phyloP scores from a whole-genome alignment of 2,329 filamentous ascomycete species.

The Penicillium concentricum region DNA sequence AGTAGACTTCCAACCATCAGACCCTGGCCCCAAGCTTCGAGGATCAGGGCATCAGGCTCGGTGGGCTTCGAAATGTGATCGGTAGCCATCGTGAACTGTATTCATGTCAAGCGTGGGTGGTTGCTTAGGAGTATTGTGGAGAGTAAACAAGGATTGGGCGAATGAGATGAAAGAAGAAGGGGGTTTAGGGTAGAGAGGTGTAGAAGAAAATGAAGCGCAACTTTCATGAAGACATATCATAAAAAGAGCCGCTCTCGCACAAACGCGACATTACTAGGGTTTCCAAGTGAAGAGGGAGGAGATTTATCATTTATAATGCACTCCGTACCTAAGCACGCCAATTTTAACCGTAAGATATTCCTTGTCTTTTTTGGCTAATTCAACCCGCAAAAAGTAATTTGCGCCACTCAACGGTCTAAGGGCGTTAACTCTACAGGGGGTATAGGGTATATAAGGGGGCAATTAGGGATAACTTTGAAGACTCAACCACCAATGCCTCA shows the following conservation, averaged over 20 bases:
- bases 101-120: constrained; percentile 1
- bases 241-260: constrained; percentile 5
- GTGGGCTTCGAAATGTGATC: constrained; percentile 22
- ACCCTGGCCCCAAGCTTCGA: constrained; percentile 52
- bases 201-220: background rate
- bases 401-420: constrained; percentile 1
- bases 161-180: background rate
- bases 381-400: background rate
- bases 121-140: background rate
- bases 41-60: constrained; percentile 36
- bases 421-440: background rate
- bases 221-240: background rate
- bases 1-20: constrained; percentile 51
- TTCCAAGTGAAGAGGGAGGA: background rate
- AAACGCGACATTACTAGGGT: background rate
- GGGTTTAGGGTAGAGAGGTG: background rate
- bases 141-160: background rate
- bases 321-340: background rate
- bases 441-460: background rate
- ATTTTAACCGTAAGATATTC: background rate
- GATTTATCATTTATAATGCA: background rate
- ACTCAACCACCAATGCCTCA: too few species aligned
- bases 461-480: background rate
- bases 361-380: background rate
- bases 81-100: constrained; percentile 9